Base-by-base conservation (phyloP, 306 rosid species). In the Fragaria nilgerrensis region DNA sequence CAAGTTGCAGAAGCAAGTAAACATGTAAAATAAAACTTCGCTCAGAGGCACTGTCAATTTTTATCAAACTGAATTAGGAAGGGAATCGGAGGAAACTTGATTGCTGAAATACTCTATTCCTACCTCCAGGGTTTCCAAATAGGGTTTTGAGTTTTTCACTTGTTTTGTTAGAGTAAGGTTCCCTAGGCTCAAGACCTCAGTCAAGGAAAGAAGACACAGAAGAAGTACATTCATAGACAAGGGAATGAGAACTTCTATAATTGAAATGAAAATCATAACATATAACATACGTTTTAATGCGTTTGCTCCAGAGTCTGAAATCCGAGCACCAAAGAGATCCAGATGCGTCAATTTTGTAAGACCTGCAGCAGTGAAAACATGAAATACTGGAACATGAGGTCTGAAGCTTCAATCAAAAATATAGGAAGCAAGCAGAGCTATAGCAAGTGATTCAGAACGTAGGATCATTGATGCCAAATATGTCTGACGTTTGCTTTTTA, bases 301-400 rank as follows among this genome's bases (percentile, higher is more conserved):
- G 68, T 69, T 80, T 61, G 96, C 83, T 73, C 96, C 96, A 75
- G 79, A 53, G 78, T 90, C 96, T 29, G 92, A 76, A 74, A 90
- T 90, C 43, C 77, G 90, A 22, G 96, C 89, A 8, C 96, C 92
- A 75, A 90, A 90, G 71, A 90, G 87, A 85, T 90, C 96, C 73
- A 90, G 88, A 58, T 90, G 90, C 3, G 89, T 90, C 74, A 90
- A 87, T 41, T 83, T 82, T 8, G 92, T 88, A 84, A 90, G 81
- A 86, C 87, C 96, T 90, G 89, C 85, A 85, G 71, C 73, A 49
- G n/a, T 14, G 79, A 78, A 53, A 74, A 50, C 67, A 39, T 39
- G 61, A 15, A 48, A 72, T 61, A 66, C 81, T 29, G 72, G 79
- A 45, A 75, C 6, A 43, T 14, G 27, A 25, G 19, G 29, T 16